Percentiles rank a stretch among this genome's conserved stretches.
These are phyloP conservation scores for Thalassiosira allenii DNA, from an alignment of 352 stramenopile genomes.

Conservation along the genomic window DNA sequence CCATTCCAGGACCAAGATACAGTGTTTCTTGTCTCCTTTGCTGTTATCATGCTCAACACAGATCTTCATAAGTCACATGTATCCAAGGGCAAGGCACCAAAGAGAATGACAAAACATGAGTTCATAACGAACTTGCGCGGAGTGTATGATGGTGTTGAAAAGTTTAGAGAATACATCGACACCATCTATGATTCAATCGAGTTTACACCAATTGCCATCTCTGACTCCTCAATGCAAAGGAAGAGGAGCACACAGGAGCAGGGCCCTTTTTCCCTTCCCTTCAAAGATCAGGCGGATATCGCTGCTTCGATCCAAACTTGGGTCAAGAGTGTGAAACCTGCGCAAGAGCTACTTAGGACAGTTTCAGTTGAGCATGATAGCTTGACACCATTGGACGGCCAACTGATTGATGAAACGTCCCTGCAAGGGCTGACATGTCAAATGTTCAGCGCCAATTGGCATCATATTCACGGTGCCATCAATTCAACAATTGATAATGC, in stretches of 20 bases:
- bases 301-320: conserved; percentile 53
- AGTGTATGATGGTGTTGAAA: conserved; percentile 91
- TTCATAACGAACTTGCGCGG: conserved; percentile 98
- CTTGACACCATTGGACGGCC: conserved; percentile 26
- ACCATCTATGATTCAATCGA: conserved; percentile 97
- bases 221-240: conserved; percentile 84
- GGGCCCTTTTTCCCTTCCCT: conserved; percentile 40
- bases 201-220: conserved; percentile 91
- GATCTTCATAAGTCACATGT: conserved; percentile 92
- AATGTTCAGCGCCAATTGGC: conserved; percentile 91
- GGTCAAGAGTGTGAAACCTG: conserved; percentile 62
- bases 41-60: conserved; percentile 99
- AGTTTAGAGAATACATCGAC: conserved; percentile 92
- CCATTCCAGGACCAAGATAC: conserved; percentile 88
- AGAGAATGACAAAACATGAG: conserved; percentile 96
- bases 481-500: conserved; percentile 83
- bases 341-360: conserved; percentile 67
- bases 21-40: conserved; percentile 93
- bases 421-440: conserved; percentile 37
- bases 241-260: conserved; percentile 32
- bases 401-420: conserved; percentile 29
- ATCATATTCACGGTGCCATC: conserved; percentile 90
- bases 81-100: conserved; percentile 86
- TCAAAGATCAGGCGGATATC: conserved; percentile 50
- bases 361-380: conserved; percentile 50